Conservation (phyloP, 805 yeast genomes). For the Kodamaea kaohsiungensis region DNA sequence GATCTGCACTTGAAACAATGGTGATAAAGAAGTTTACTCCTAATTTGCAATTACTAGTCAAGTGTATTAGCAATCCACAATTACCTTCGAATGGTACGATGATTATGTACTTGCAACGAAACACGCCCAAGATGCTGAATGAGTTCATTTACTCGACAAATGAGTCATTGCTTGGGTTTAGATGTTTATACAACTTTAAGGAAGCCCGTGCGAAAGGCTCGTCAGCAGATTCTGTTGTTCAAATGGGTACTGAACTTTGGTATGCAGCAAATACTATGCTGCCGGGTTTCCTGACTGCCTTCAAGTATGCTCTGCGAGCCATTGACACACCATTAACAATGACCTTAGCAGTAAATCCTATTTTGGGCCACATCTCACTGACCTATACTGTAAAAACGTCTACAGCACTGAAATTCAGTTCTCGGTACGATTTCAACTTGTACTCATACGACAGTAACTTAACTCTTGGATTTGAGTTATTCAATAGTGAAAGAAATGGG, state of each 20-base stretch:
- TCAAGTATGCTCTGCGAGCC: constrained; percentile 82
- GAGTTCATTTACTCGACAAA: constrained; percentile 82
- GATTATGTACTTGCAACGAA: constrained; percentile 71
- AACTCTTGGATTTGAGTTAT: constrained; percentile 82
- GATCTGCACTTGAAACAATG: constrained; percentile 87
- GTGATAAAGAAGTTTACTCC: constrained; percentile 60
- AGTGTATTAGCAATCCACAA: constrained; percentile 71
- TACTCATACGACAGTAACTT: constrained; percentile 89
- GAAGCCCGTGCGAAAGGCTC: constrained; percentile 21
- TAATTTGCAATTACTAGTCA: constrained; percentile 64
- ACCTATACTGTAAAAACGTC: constrained; percentile 85
- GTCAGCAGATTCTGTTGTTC: constrained; percentile 49
- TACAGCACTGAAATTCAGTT: constrained; percentile 70
- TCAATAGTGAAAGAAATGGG: constrained; percentile 41
- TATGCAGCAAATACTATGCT: constrained; percentile 80
- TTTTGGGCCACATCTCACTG: constrained; percentile 85
- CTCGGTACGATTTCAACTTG: constrained; percentile 84
- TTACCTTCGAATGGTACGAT: constrained; percentile 55
- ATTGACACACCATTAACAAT: constrained; percentile 86
- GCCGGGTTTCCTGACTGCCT: constrained; percentile 86
- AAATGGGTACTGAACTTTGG: constrained; percentile 87
- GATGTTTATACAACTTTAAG: constrained; percentile 68
- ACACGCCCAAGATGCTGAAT: constrained; percentile 59
- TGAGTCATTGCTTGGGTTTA: constrained; percentile 78
- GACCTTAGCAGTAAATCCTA: constrained; percentile 84